Conservation (phyloP, 306 rosid species). For the Cucumis cinereus region DNA sequence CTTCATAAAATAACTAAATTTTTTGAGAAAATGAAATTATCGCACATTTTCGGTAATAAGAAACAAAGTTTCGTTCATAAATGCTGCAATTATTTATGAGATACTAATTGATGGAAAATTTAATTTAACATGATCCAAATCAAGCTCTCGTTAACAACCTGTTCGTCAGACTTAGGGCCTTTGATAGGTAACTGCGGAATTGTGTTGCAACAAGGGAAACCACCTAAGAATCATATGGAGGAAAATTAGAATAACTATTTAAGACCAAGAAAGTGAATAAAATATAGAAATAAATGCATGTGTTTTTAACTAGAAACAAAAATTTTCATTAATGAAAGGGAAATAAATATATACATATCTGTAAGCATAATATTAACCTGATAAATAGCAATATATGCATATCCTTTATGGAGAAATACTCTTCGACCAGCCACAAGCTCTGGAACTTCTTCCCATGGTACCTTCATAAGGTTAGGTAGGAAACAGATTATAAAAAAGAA, state of each 20-base stretch:
- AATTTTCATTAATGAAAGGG: too few relatives aligned
- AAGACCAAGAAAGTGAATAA: background rate
- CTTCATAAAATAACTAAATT: background rate
- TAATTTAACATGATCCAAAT: background rate
- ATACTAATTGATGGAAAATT: background rate
- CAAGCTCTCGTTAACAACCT: constrained; percentile 34
- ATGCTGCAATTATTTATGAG: background rate
- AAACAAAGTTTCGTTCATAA: background rate
- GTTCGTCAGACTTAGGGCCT: constrained; percentile 71
- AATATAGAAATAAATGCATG: background rate
- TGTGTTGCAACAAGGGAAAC: constrained; percentile 68
- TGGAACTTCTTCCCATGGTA: constrained; percentile 92
- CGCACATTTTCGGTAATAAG: background rate
- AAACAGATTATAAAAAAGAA: constrained; percentile 1
- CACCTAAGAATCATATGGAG: constrained; percentile 28
- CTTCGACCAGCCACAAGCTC: constrained; percentile 83
- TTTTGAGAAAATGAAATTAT: background rate
- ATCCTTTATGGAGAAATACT: constrained; percentile 66
- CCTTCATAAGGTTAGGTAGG: constrained; percentile 32
- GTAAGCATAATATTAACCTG: constrained; percentile 43
- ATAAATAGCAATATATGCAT: constrained; percentile 69
- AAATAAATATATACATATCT: background rate
- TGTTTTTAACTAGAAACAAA: too few relatives aligned
- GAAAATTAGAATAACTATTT: background rate
- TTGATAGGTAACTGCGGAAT: constrained; percentile 75